Evolutionary conservation across 1,139 yeast genomes (phyloP).

Genomic region (Scheffersomyces cryptocercus): DNA sequence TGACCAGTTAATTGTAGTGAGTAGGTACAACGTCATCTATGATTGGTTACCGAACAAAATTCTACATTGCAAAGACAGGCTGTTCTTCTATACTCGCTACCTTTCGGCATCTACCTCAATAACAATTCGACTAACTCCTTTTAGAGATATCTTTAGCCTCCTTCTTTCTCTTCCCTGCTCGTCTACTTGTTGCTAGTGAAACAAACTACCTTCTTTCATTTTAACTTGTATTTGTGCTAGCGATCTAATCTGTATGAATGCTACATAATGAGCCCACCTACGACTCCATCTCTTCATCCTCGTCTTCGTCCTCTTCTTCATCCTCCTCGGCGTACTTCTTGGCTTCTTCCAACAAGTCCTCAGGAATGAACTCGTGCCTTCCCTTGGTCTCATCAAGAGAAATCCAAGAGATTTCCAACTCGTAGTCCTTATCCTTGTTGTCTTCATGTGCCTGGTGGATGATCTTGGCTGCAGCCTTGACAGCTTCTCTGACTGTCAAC

Average conservation of each 20-base stretch:
- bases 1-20: no score
- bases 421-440: constrained; percentile 95
- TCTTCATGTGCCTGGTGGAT: constrained; percentile 96
- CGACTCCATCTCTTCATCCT: constrained; percentile 37
- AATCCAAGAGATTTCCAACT: constrained; percentile 88
- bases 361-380: constrained; percentile 78
- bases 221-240: no score
- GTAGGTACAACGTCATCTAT: no score
- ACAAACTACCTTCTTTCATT: no score
- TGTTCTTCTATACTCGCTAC: no score
- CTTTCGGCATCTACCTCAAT: no score
- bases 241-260: not conserved
- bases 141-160: no score
- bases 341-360: constrained; percentile 77
- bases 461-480: constrained; percentile 90
- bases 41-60: no score
- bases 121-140: no score
- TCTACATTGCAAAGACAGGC: no score
- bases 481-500: constrained; percentile 76
- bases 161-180: no score
- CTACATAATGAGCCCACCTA: constrained; percentile 9
- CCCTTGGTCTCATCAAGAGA: constrained; percentile 76
- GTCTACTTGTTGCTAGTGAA: no score
- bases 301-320: constrained; percentile 72
- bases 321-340: constrained; percentile 79